Percentiles rank a stretch among this genome's conserved stretches.
Conservation (phyloP, 2,329 filamentous ascomycete genomes). For the Cytospora leucostoma region DNA sequence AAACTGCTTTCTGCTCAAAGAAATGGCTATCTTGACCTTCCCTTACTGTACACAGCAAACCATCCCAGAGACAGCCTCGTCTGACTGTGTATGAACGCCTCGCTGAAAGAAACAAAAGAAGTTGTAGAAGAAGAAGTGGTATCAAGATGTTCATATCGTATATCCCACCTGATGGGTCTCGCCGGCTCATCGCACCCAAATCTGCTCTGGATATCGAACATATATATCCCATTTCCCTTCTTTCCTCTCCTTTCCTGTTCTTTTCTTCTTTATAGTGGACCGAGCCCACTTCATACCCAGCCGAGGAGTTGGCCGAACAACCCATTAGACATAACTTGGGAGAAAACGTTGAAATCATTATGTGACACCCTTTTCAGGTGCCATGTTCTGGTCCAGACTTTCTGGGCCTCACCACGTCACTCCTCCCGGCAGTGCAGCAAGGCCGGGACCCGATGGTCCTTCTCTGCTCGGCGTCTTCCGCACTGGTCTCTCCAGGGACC, state of each 20-base stretch:
- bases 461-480: constrained; percentile 38
- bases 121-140: constrained; percentile 13
- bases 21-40: not conserved
- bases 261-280: not conserved
- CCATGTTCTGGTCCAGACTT: not conserved
- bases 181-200: not conserved
- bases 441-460: constrained; percentile 31
- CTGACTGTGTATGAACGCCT: constrained; percentile 23
- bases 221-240: not conserved
- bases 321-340: not conserved
- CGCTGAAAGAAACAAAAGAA: constrained; percentile 22
- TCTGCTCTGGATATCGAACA: not conserved
- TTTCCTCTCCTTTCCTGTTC: not conserved
- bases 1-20: not conserved
- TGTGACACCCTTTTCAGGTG: not conserved
- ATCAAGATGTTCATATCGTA: constrained; percentile 21
- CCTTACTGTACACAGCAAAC: not conserved
- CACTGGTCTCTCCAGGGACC: constrained; percentile 43
- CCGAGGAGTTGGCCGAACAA: not conserved
- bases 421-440: constrained; percentile 21
- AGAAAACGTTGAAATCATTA: not conserved
- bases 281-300: not conserved
- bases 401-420: not conserved
- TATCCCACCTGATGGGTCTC: constrained; percentile 6
- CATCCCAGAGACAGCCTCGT: constrained; percentile 11